Percentiles rank a stretch among this genome's conserved stretches.
Evolutionary conservation across 352 stramenopile genomes (phyloP).

Genomic region (Pythium brachiatum): DNA sequence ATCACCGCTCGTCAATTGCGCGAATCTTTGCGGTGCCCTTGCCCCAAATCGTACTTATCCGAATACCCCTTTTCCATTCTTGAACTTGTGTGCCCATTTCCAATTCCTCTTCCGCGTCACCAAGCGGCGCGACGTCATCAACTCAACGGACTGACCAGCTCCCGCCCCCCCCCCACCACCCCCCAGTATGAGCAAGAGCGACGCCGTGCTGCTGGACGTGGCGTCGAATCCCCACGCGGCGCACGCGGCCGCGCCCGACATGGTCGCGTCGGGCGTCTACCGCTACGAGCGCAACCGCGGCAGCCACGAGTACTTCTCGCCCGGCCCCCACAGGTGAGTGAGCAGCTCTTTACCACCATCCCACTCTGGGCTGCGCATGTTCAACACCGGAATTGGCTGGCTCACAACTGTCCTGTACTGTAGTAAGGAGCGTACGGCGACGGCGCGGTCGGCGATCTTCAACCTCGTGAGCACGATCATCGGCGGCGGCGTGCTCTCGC

Average conservation of each 20-base stretch:
- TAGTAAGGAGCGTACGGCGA: slow-evolving; percentile 59
- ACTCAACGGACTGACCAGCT: too few relatives aligned
- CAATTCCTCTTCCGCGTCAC: slow-evolving; percentile 5
- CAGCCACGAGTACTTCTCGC: slow-evolving; percentile 80
- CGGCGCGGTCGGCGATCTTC: slow-evolving; percentile 73
- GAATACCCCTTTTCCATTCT: slow-evolving; percentile 5
- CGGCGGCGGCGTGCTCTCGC: slow-evolving; percentile 79
- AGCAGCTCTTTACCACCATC: neutral
- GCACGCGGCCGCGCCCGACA: slow-evolving; percentile 12
- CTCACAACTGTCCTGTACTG: neutral
- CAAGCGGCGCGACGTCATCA: slow-evolving; percentile 4
- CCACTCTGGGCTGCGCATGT: slow-evolving; percentile 1
- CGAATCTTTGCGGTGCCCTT: neutral
- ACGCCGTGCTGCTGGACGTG: slow-evolving; percentile 19
- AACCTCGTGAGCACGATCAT: slow-evolving; percentile 90
- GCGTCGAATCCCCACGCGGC: slow-evolving; percentile 5
- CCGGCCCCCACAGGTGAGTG: slow-evolving; percentile 54
- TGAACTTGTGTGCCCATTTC: neutral
- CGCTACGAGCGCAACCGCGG: slow-evolving; percentile 65
- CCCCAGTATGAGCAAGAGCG: slow-evolving; percentile 1
- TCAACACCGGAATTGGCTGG: slow-evolving; percentile 1
- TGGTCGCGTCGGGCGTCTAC: slow-evolving; percentile 68
- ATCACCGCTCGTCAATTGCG: slow-evolving; percentile 6
- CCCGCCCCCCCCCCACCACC: neutral
- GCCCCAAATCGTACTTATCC: slow-evolving; percentile 16